Evolutionary conservation across 2,329 filamentous ascomycete species (phyloP), one percentile per base, ranked within the genome.

Genomic region (Xylaria sp.): DNA sequence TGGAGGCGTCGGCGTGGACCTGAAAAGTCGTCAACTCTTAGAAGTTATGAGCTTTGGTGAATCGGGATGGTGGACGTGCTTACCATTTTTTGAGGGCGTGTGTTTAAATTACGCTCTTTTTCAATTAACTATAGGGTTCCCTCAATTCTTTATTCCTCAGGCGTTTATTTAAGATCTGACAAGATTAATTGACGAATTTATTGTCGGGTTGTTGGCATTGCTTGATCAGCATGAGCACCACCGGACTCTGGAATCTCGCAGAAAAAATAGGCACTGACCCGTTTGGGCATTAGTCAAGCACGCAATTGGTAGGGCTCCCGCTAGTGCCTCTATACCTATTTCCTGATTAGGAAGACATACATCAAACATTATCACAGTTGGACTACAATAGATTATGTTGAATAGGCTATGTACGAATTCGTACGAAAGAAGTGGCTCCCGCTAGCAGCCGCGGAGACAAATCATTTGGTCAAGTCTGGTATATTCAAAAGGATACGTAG

Each of bases 1-100:
- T 93, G 62, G 92, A 92, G 2, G 92, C 89, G 78, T 95, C 92
- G 61, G 93, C 92, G 82, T 95, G 93, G 67, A 93, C 91, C 91
- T 90, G 66, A 12, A 10, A 55, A 37, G 15, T 0, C n/a, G 23
- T 1, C 37, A 10, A 15, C 20, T 66, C 39, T 65, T 55, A 12
- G 37, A 52, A 67, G 59, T 57, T 23, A 37, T 61, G 15, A 44
- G 28, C 9, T n/a, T 54, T 7, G 25, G 4, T 28, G 0, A 37
- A 31, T 9, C 28, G 15, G 54, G 31, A n/a, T 46, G 39, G 41
- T 15, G 31, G 37, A 37, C 25, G 37, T 18, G 20, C 50, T 25
- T 58, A 72, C 68, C 70, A 71, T 72, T 6, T 60, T 66, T 25
- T 5, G 20, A n/a, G 9, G 25, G 25, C 3, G 0, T 20, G 34